Evolutionary conservation across 768 basidiomycete species (phyloP), one percentile per base, ranked within the genome.

Genomic region (Macrocybe gigantea): DNA sequence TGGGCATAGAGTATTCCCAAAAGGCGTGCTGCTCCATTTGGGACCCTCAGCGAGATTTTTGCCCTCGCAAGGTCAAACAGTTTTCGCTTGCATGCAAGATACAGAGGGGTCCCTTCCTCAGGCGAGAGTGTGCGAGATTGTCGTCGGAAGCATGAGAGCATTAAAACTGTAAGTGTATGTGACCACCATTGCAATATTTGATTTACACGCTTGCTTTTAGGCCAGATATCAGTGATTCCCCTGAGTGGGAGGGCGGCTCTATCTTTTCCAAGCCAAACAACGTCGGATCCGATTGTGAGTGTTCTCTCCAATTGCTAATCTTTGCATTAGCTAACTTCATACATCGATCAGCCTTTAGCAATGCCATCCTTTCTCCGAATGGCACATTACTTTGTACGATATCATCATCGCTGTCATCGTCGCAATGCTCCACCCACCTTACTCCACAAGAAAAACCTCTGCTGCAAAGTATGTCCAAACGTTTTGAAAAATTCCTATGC

Each of bases 291-390:
- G 73, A 83, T 51, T 61, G 83, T 83, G 57, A 63, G 77, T 56
- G 44, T 37, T 22, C 34, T 32, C 46, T n/a, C 5, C 15, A 11
- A 7, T 14, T 39, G n/a, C 8, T 5, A 33, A 36, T 5, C 22
- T 29, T 45, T 42, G 22, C 14, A 15, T 42, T 40, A 47, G 33
- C 34, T 37, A 48, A 15, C 37, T 54, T 36, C 55, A 10, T 47
- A 5, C 36, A 50, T 48, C 38, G 9, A 42, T 11, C 51, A 90
- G 87, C 85, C 48, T 83, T 85, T 3, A 58, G 81, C 29, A 73
- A 70, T 50, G 73, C 76, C 11, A 63, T 64, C 1, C 46, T 73
- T 3, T 90, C 88, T 5, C 85, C 77, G 32, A 88, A 84, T 54
- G 64, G 71, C 43, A 62, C 68, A 8, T 66, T 87, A 36, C 50